phyloP scores from a whole-genome alignment of 441 rosid species.

The Populus tomentosa region DNA sequence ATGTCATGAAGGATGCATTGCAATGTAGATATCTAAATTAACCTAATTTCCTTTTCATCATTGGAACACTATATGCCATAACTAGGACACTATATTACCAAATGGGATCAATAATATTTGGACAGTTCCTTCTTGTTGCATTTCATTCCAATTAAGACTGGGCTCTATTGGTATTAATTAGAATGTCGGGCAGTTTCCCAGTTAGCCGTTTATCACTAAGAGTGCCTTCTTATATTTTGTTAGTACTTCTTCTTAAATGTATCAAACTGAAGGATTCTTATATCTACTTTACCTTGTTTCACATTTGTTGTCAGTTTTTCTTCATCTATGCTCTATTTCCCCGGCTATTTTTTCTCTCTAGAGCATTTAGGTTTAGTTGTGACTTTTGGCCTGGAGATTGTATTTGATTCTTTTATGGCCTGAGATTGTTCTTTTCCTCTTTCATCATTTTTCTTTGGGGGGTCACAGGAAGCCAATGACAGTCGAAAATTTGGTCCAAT shows the following conservation, averaged over 20 bases:
- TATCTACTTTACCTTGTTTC: neutral
- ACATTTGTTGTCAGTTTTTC: neutral
- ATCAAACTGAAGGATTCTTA: neutral
- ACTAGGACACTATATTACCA: neutral
- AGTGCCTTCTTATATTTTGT: neutral
- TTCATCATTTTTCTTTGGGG: neutral
- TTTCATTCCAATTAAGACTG: neutral
- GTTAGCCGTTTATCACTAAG: neutral
- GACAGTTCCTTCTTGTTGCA: neutral
- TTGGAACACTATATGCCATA: neutral
- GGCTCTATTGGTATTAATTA: neutral
- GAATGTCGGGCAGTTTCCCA: neutral
- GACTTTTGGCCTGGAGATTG: neutral
- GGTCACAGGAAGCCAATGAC: conserved; percentile 78
- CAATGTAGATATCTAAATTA: neutral
- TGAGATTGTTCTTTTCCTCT: neutral
- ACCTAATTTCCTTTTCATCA: neutral
- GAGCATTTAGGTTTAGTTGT: neutral
- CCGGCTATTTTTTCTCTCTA: neutral
- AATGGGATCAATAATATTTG: neutral
- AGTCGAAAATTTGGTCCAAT: conserved; percentile 90
- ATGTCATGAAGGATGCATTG: neutral
- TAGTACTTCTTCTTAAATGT: neutral
- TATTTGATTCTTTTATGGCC: neutral
- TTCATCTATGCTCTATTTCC: neutral